A percentile compares a stretch with the other conserved stretches of the same genome.
Evolutionary conservation across 805 yeast genomes (phyloP).

Genomic region (Saturnispora diversa): DNA sequence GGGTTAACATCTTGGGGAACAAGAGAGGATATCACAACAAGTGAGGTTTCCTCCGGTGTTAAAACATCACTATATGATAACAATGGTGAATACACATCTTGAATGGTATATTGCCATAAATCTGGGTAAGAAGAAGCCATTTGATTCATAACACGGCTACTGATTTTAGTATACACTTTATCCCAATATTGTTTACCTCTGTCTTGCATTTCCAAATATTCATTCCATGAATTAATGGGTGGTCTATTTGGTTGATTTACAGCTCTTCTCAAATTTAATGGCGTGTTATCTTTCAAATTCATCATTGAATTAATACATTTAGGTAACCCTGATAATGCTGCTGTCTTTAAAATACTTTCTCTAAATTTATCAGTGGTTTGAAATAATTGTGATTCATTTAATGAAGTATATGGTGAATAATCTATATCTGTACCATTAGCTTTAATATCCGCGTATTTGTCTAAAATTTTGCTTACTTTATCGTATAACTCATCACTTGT

Average conservation of each 20-base stretch:
- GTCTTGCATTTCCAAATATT: conserved; percentile 16
- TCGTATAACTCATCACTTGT: conserved; percentile 17
- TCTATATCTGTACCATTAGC: conserved; percentile 14
- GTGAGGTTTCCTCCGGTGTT: conserved; percentile 59
- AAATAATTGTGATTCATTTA: background rate
- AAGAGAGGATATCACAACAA: conserved; percentile 69
- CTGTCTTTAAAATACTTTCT: conserved; percentile 70
- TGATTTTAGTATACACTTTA: conserved; percentile 65
- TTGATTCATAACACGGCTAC: conserved; percentile 57
- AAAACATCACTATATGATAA: conserved; percentile 61
- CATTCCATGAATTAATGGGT: conserved; percentile 15
- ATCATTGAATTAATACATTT: conserved; percentile 74
- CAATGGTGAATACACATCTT: conserved; percentile 70
- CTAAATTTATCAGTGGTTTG: conserved; percentile 45
- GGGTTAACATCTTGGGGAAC: conserved; percentile 93
- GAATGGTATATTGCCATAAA: conserved; percentile 63
- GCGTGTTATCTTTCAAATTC: conserved; percentile 57
- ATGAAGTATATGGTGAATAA: conserved; percentile 16
- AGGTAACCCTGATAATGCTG: conserved; percentile 80
- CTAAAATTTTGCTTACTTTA: conserved; percentile 19
- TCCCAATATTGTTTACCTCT: conserved; percentile 68
- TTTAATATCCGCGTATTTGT: conserved; percentile 20
- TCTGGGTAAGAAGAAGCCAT: conserved; percentile 77
- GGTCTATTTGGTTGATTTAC: conserved; percentile 14
- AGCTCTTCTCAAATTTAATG: conserved; percentile 34